These are phyloP conservation scores for Zasmidium cellare DNA, from an alignment of 2,329 filamentous ascomycete genomes.

Conservation along the genomic window DNA sequence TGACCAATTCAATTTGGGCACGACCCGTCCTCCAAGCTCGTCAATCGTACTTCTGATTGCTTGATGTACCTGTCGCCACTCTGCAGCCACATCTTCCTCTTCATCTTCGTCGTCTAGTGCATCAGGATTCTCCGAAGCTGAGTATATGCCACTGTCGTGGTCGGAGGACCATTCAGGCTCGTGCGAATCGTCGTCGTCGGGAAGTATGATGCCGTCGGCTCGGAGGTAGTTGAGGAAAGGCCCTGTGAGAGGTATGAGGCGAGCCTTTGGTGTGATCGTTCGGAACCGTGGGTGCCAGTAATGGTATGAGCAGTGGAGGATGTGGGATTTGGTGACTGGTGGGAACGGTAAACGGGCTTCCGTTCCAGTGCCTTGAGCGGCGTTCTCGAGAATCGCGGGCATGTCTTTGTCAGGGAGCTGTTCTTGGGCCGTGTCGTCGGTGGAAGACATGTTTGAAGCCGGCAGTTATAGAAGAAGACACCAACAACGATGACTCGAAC, in stretches of 20 bases:
- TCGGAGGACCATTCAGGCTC: conserved; percentile 41
- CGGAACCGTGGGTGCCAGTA: conserved; percentile 88
- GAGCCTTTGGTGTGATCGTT: conserved; percentile 77
- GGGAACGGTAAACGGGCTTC: conserved; percentile 65
- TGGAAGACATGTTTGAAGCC: background rate
- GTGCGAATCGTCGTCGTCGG: conserved; percentile 58
- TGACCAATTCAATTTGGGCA: conserved; percentile 97
- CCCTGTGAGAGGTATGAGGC: conserved; percentile 73
- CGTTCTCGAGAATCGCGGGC: conserved; percentile 20
- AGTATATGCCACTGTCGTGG: conserved; percentile 55
- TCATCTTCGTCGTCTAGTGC: conserved; percentile 50
- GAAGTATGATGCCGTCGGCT: conserved; percentile 88
- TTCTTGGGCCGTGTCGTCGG: background rate
- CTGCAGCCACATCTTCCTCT: conserved; percentile 62
- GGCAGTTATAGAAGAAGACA: background rate
- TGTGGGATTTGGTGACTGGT: conserved; percentile 80
- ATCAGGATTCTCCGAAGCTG: conserved; percentile 37
- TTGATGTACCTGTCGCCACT: conserved; percentile 71
- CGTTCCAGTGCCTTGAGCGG: conserved; percentile 2
- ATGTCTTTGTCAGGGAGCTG: conserved; percentile 7
- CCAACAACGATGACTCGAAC: background rate
- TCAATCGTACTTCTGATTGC: conserved; percentile 74
- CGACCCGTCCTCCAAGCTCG: conserved; percentile 80
- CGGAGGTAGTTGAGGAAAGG: conserved; percentile 84
- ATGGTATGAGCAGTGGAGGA: conserved; percentile 92